Conservation (phyloP, 1,139 yeast species). For the Fermentozyma sake region DNA sequence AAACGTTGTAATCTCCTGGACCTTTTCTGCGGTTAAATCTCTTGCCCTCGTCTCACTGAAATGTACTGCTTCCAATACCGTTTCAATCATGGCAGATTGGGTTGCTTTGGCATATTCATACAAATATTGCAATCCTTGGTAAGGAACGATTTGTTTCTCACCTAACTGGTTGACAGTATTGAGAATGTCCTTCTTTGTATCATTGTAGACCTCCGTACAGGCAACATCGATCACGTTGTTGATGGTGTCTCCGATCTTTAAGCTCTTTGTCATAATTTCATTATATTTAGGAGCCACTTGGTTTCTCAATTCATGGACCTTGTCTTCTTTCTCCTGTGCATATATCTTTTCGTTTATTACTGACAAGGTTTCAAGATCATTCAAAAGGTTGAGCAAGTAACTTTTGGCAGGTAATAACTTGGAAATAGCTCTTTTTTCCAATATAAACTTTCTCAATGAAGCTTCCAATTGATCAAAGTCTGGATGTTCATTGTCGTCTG, state of each 20-base stretch:
- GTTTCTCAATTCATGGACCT: slow-evolving; percentile 42
- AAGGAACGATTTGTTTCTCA: slow-evolving; percentile 50
- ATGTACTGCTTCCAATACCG: slow-evolving; percentile 59
- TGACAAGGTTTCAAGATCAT: slow-evolving; percentile 62
- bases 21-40: slow-evolving; percentile 51
- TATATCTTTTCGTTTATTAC: slow-evolving; percentile 57
- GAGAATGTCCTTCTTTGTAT: slow-evolving; percentile 52
- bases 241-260: slow-evolving; percentile 53
- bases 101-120: slow-evolving; percentile 70
- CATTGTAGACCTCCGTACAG: slow-evolving; percentile 55
- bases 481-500: slow-evolving; percentile 45
- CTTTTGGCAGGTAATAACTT: slow-evolving; percentile 91
- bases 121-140: slow-evolving; percentile 59
- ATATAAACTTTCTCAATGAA: slow-evolving; percentile 76
- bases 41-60: slow-evolving; percentile 70
- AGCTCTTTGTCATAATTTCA: slow-evolving; percentile 47
- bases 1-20: slow-evolving; percentile 56
- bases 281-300: slow-evolving; percentile 65
- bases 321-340: slow-evolving; percentile 39
- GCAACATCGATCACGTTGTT: slow-evolving; percentile 60
- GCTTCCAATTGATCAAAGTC: slow-evolving; percentile 84
- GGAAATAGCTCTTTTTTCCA: slow-evolving; percentile 85
- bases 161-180: slow-evolving; percentile 55
- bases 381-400: slow-evolving; percentile 63
- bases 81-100: slow-evolving; percentile 62